Percentiles rank a stretch among this genome's conserved stretches.
Conservation (phyloP, 495 filamentous ascomycete genomes). For the Venustampulla echinocandica region DNA sequence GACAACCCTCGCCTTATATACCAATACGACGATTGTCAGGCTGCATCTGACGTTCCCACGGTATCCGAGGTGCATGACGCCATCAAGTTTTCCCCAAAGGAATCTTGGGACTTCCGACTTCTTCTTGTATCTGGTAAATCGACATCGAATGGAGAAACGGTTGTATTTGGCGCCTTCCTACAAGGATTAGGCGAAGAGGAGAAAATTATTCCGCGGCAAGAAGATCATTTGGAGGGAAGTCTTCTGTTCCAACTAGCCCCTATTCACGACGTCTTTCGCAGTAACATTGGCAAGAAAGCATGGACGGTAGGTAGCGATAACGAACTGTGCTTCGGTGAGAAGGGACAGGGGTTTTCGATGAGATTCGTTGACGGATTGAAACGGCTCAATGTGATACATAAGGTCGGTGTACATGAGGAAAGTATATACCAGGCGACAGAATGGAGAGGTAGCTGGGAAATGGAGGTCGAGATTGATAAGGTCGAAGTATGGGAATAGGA, state of each 20-base stretch:
- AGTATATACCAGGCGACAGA: not conserved
- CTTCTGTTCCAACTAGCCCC: not conserved
- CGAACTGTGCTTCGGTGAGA: not conserved
- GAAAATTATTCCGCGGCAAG: not conserved
- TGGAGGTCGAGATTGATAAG: not conserved
- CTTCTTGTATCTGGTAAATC: not conserved
- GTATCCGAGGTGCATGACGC: not conserved
- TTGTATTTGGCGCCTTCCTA: not conserved
- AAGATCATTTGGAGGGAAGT: not conserved
- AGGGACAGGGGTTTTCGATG: not conserved
- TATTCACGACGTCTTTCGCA: conserved; percentile 2
- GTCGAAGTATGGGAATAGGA: not conserved
- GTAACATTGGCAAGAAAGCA: not conserved
- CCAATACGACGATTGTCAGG: not conserved
- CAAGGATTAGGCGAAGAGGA: not conserved
- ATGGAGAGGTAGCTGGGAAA: not conserved
- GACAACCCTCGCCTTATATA: not conserved
- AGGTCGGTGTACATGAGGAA: not conserved
- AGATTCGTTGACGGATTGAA: not conserved
- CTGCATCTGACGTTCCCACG: not conserved
- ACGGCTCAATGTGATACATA: not conserved
- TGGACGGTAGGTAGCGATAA: not conserved
- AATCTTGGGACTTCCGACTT: not conserved
- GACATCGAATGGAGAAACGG: not conserved
- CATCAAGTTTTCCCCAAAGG: not conserved